Conservation (phyloP, 2,329 filamentous ascomycete species). For the Fusarium siculi region DNA sequence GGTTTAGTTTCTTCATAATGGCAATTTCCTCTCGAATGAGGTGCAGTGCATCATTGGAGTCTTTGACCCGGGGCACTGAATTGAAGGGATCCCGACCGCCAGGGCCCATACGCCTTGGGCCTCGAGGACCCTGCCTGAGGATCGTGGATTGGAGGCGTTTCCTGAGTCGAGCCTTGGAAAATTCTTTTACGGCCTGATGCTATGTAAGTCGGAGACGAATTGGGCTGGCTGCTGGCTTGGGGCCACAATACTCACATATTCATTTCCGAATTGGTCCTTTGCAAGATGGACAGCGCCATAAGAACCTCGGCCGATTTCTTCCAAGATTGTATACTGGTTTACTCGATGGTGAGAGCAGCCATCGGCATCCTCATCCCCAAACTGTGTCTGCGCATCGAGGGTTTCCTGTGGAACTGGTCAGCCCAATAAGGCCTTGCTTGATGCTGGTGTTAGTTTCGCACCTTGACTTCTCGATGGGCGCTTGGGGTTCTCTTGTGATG, state of each 20-base stretch:
- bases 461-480: constrained; percentile 68
- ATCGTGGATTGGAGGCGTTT: constrained; percentile 93
- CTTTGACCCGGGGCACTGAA: constrained; percentile 55
- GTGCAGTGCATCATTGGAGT: constrained; percentile 77
- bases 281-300: constrained; percentile 94
- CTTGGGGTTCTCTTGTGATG: constrained; percentile 69
- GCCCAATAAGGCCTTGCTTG: background rate
- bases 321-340: constrained; percentile 93
- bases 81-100: constrained; percentile 41
- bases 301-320: constrained; percentile 96
- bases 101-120: constrained; percentile 46
- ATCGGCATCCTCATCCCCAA: constrained; percentile 85
- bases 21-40: constrained; percentile 96
- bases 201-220: constrained; percentile 26
- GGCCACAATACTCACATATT: constrained; percentile 76
- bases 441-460: constrained; percentile 38
- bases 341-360: constrained; percentile 85
- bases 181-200: constrained; percentile 90
- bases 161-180: constrained; percentile 90
- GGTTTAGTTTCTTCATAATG: constrained; percentile 98
- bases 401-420: constrained; percentile 73
- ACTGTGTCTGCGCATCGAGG: constrained; percentile 87
- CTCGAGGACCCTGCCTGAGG: constrained; percentile 64
- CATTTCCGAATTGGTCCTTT: constrained; percentile 86
- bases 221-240: background rate